Evolutionary conservation across 306 rosid genomes (phyloP).

Genomic region (Coriaria nepalensis): DNA sequence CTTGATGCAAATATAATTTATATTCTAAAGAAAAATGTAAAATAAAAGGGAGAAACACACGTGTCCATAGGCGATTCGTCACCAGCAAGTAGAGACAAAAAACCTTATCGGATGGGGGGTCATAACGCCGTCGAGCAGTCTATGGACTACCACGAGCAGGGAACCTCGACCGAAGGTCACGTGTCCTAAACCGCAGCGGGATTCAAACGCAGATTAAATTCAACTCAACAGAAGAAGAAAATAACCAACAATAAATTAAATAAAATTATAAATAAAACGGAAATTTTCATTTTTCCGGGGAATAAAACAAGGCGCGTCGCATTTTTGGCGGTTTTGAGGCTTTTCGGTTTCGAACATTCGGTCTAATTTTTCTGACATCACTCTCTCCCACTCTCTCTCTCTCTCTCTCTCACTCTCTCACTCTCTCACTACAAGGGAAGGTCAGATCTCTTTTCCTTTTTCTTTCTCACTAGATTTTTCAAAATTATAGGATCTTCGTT

Average conservation of each 20-base stretch:
- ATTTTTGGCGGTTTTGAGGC: conserved; percentile 60
- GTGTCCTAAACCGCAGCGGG: conserved; percentile 24
- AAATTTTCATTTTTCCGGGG: no score
- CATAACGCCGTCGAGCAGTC: no score
- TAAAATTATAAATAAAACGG: neutral
- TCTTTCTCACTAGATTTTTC: conserved; percentile 13
- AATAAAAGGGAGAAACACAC: no score
- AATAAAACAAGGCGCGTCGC: conserved; percentile 16
- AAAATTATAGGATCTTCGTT: neutral
- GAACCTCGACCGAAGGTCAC: conserved; percentile 23
- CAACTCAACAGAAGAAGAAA: conserved; percentile 9
- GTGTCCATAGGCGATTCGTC: no score
- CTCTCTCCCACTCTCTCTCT: conserved; percentile 5
- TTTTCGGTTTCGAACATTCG: conserved; percentile 49
- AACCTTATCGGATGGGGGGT: no score
- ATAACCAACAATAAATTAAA: neutral
- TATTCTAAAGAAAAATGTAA: no score
- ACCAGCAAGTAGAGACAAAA: no score
- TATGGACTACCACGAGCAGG: no score
- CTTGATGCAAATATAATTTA: no score
- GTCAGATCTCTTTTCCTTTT: conserved; percentile 28
- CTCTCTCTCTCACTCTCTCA: conserved; percentile 6
- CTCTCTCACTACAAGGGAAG: conserved; percentile 15
- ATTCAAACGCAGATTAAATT: conserved; percentile 26
- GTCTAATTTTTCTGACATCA: conserved; percentile 20